Evolutionary conservation across 805 yeast species (phyloP), one percentile per base, ranked within the genome.

Genomic region (Zygosaccharomyces bailii): DNA sequence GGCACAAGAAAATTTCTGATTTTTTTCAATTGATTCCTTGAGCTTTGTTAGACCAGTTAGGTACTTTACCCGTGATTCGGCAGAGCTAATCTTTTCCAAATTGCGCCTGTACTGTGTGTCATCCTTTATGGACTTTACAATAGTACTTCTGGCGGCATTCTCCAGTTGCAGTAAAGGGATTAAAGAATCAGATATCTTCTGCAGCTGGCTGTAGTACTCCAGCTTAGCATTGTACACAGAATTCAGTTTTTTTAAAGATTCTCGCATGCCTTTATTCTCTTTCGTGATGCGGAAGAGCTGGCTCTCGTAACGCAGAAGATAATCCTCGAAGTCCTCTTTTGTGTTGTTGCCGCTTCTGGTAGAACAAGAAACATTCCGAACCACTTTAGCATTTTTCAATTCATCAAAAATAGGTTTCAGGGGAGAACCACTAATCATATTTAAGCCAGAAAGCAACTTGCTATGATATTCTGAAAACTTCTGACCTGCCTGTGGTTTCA

Each of bases 141-240:
- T 48, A 1, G 48, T 20, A 11, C 51, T 45, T 25, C 53, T 42
- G 6, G 50, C 42, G 2, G 50, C 5, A 19, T 51, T 48, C 13
- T 57, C 59, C 40, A 59, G 39, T 41, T 58, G 60, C 18, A 68
- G 69, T 42, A 77, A 68, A 6, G 78, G 73, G 5, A 75, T 74
- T 27, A 91, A 90, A 33, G 81, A 80, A 64, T 93, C 98, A 0
- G 97, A 88, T 18, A 90, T 74, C 42, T 74, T 82, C 63, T 93
- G 99, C 23, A 93, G 72, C 49, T 87, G 90, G 54, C 81, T 80
- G 67, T 82, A 93, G 62, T 90, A 93, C 34, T 76, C 84, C 30
- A 91, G 75, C 42, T 91, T 79, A n/a, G 81, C 69, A 63, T 91
- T 93, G 66, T 82, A 91, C 0, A 86, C 74, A 24, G 75, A 74